Conservation (phyloP, 495 filamentous ascomycete genomes). For the Neurospora africana region DNA sequence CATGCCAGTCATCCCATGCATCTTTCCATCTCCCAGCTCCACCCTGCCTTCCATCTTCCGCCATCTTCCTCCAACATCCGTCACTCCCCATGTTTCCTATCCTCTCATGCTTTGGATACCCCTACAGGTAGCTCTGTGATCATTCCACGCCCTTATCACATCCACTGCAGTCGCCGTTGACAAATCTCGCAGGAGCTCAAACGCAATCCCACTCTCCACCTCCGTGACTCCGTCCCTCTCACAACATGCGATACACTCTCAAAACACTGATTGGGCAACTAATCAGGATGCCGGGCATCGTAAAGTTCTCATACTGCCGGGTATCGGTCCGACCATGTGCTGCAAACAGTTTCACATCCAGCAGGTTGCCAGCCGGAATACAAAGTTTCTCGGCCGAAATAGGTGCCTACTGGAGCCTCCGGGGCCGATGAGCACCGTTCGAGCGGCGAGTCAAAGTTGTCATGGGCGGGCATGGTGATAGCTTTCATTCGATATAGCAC, state of each 20-base stretch:
- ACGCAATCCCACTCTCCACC: not conserved
- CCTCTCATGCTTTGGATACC: too few relatives aligned
- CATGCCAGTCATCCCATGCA: too few relatives aligned
- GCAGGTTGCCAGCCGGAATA: not conserved
- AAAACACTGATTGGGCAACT: not conserved
- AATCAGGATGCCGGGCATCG: not conserved
- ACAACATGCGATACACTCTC: not conserved
- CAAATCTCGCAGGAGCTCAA: rapidly evolving
- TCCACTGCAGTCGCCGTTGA: not conserved
- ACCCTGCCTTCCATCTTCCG: too few relatives aligned
- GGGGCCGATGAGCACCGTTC: not conserved
- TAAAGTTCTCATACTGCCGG: not conserved
- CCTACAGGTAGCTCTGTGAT: too few relatives aligned
- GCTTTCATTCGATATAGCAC: not conserved
- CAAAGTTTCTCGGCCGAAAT: not conserved
- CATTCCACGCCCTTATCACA: not conserved
- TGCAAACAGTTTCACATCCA: not conserved
- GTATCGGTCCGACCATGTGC: not conserved
- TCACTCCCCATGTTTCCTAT: too few relatives aligned
- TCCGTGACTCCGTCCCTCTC: not conserved
- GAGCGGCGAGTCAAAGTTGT: not conserved
- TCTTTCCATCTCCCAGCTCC: too few relatives aligned
- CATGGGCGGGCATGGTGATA: too few relatives aligned
- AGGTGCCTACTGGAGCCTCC: not conserved
- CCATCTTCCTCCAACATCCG: too few relatives aligned